Percentiles rank a stretch among this genome's conserved stretches.
Conservation (phyloP, 2,329 filamentous ascomycete genomes). For the Paramyrothecium roridum region DNA sequence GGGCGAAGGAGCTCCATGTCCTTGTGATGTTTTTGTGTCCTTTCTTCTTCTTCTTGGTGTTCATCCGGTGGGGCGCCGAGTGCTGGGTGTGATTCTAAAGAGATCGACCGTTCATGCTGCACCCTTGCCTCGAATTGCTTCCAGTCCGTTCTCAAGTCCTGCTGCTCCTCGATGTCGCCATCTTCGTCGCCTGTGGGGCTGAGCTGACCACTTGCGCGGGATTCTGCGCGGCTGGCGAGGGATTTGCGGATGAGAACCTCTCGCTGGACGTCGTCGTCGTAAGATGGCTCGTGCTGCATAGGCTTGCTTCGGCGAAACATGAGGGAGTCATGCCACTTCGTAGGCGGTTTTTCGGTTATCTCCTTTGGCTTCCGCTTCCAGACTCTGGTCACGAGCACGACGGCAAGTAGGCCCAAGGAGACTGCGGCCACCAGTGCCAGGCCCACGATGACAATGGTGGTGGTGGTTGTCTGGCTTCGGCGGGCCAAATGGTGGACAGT, state of each 20-base stretch:
- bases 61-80: conserved; percentile 13
- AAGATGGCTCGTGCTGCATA: conserved; percentile 11
- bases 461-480: background rate
- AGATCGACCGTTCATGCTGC: conserved; percentile 21
- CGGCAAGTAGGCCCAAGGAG: background rate
- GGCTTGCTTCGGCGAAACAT: conserved; percentile 9
- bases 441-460: background rate
- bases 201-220: conserved; percentile 9
- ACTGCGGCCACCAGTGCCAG: background rate
- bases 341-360: background rate
- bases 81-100: conserved; percentile 24
- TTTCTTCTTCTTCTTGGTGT: too few species aligned
- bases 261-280: conserved; percentile 37
- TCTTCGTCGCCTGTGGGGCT: conserved; percentile 3
- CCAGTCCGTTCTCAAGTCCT: conserved; percentile 28
- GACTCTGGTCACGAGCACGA: background rate
- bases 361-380: background rate
- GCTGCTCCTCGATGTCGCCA: conserved; percentile 5
- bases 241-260: conserved; percentile 41
- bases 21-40: too few species aligned
- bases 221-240: conserved; percentile 27
- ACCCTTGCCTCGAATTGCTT: conserved; percentile 36
- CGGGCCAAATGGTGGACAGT: background rate
- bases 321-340: background rate
- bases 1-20: background rate